Percentiles rank a stretch among this genome's conserved stretches.
These are phyloP conservation scores for Biscogniauxia mediterranea DNA, from an alignment of 2,329 filamentous ascomycete species.

Conservation along the genomic window DNA sequence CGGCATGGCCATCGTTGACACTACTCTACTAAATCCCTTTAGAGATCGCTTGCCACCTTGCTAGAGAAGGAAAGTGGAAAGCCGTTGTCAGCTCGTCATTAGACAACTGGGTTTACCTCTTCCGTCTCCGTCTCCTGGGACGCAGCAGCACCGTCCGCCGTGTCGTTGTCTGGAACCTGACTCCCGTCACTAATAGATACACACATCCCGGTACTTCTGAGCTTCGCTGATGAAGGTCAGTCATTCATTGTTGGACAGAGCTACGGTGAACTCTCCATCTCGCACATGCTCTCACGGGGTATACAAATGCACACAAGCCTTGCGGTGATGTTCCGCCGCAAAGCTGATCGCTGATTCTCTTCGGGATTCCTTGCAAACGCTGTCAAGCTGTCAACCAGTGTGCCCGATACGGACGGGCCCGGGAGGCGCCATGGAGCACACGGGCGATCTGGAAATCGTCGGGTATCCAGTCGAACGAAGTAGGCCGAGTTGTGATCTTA, in stretches of 20 bases:
- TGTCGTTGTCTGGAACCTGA: too few species aligned
- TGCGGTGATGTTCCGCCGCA: slow-evolving; percentile 99
- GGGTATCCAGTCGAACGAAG: slow-evolving; percentile 99
- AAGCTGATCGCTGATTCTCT: slow-evolving; percentile 99
- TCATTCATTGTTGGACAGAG: slow-evolving; percentile 99
- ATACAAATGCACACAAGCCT: slow-evolving; percentile 99
- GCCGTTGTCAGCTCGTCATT: too few species aligned
- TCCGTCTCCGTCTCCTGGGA: too few species aligned
- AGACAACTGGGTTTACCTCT: too few species aligned
- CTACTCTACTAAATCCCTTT: too few species aligned
- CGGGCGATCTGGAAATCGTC: slow-evolving; percentile 99
- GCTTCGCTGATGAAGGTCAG: slow-evolving; percentile 97
- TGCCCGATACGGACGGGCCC: slow-evolving; percentile 98
- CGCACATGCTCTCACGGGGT: slow-evolving; percentile 99
- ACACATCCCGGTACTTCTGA: slow-evolving; percentile 96
- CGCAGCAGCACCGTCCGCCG: too few species aligned
- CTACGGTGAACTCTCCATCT: slow-evolving; percentile 99
- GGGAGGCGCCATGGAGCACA: slow-evolving; percentile 96
- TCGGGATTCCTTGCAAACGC: slow-evolving; percentile 99
- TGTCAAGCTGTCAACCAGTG: slow-evolving; percentile 98
- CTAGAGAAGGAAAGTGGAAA: too few species aligned
- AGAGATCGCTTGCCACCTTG: too few species aligned
- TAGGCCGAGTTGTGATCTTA: slow-evolving; percentile 99
- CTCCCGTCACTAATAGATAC: too few species aligned
- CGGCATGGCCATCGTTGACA: too few species aligned